Evolutionary conservation across 2,329 filamentous ascomycete species (phyloP), one percentile per base, ranked within the genome.

Genomic region (Penicillium palitans): DNA sequence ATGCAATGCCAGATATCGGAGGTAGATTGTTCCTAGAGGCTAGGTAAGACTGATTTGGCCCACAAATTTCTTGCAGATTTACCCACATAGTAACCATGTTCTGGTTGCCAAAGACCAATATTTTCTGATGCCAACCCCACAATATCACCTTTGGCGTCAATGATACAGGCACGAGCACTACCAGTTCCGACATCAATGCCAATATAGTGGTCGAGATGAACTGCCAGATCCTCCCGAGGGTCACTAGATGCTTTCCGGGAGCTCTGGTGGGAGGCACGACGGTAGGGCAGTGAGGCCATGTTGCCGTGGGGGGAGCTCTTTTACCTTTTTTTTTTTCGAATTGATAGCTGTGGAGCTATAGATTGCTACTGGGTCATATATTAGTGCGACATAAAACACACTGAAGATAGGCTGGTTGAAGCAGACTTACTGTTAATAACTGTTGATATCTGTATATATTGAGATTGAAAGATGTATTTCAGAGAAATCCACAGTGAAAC

Each of bases 141-240:
- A 77, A 99, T 98, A 72, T 97, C 91, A 53, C 95, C 95, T 41
- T 89, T 87, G 61, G 87, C 84, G 74, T 98, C 91, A 76, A 99
- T 96, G 72, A 99, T 91, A 77, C 95, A 98, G 55, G 95, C 95
- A 72, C 95, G 87, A 40, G 93, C 95, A 74, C 91, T 96, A 56
- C 95, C 95, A 21, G 95, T 99, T 52, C 95, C 95, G 51, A 99
- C 93, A 79, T 99, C 95, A 67, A 99, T 91, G 61, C 93, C 93
- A 71, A 98, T 87, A 73, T 84, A 87, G 70, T 87, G 84, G 67
- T 85, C 82, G 64, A 81, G 74, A 60, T 84, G 81, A 41, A 83
- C 78, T 58, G 79, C 79, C 52, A 87, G 76, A 66, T 85, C 83
- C 68, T 87, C 84, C 64, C 82, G 80, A 50, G 81, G 78, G 68